Percentiles rank a stretch among this genome's conserved stretches.
These are phyloP conservation scores for Leucosporidium scottii DNA, from an alignment of 768 basidiomycete species.

Conservation along the genomic window DNA sequence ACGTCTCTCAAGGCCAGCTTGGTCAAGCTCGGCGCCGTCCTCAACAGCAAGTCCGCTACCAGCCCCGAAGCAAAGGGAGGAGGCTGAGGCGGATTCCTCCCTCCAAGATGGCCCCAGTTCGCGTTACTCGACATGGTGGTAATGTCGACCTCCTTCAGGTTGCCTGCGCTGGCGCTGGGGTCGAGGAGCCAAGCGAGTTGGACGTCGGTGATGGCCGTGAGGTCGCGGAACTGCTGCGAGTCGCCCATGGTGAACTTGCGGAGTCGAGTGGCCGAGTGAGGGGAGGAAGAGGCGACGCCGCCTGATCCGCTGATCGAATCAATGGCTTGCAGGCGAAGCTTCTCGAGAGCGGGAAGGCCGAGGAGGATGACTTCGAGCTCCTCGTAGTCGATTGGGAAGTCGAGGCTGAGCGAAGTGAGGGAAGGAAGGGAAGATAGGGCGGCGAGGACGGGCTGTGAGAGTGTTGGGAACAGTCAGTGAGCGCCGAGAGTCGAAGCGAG, in stretches of 20 bases:
- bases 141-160: slow-evolving; percentile 8
- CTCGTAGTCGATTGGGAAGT: slow-evolving; percentile 14
- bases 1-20: slow-evolving; percentile 2
- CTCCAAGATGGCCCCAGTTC: not conserved
- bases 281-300: not conserved
- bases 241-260: slow-evolving; percentile 11
- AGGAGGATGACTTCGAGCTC: slow-evolving; percentile 19
- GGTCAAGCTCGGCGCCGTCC: slow-evolving; percentile 6
- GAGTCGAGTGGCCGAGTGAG: slow-evolving; percentile 10
- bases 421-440: slow-evolving; percentile 3
- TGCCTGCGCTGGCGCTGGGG: slow-evolving; percentile 3
- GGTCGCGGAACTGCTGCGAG: not conserved
- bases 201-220: slow-evolving; percentile 5
- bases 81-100: not conserved
- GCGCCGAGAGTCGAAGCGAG: not conserved
- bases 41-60: slow-evolving; percentile 17
- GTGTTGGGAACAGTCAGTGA: not conserved
- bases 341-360: slow-evolving; percentile 5
- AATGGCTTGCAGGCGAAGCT: slow-evolving; percentile 1
- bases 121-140: not conserved
- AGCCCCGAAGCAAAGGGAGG: slow-evolving; percentile 13
- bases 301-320: slow-evolving; percentile 3
- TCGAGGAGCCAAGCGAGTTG: slow-evolving; percentile 22
- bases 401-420: slow-evolving; percentile 8
- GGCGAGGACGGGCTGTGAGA: slow-evolving; percentile 4